Evolutionary conservation across 805 yeast species (phyloP).

Genomic region (Zygotorulaspora sp.): DNA sequence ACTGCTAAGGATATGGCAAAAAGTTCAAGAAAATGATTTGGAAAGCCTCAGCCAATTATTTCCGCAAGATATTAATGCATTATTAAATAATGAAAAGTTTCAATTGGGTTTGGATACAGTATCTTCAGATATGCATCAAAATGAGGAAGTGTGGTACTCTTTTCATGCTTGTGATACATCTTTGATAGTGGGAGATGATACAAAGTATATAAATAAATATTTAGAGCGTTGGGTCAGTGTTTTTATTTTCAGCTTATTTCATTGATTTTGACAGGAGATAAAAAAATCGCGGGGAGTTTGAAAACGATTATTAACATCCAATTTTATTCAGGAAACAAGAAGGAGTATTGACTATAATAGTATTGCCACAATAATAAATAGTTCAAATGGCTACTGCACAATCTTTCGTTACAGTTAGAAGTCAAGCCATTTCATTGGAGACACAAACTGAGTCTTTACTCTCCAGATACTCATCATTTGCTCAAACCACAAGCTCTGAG

Average conservation of each 20-base stretch:
- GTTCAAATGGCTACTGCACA: constrained; percentile 8
- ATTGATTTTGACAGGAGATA: background rate
- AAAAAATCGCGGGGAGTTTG: background rate
- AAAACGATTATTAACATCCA: background rate
- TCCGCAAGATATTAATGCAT: constrained; percentile 10
- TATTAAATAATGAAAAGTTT: constrained; percentile 9
- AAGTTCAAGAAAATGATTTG: constrained; percentile 1
- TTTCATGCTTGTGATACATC: constrained; percentile 32
- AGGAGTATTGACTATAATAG: background rate
- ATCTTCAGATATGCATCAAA: constrained; percentile 4
- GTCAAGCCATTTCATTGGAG: constrained; percentile 66
- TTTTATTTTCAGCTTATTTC: constrained; percentile 19
- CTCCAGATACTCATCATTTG: constrained; percentile 50
- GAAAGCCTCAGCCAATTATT: constrained; percentile 11
- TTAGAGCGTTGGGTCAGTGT: constrained; percentile 28
- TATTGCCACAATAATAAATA: background rate
- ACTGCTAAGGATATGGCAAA: constrained; percentile 19
- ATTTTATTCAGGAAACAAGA: background rate
- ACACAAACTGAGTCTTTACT: constrained; percentile 56
- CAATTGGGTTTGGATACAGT: constrained; percentile 17
- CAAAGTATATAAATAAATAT: constrained; percentile 12
- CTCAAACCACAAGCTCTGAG: constrained; percentile 46
- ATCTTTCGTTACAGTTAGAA: constrained; percentile 61
- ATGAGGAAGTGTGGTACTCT: constrained; percentile 22
- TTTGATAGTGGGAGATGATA: constrained; percentile 21